Percentiles rank a stretch among this genome's conserved stretches.
Evolutionary conservation across 352 stramenopile genomes (phyloP).

Genomic region (Globisporangium cylindrosporum): DNA sequence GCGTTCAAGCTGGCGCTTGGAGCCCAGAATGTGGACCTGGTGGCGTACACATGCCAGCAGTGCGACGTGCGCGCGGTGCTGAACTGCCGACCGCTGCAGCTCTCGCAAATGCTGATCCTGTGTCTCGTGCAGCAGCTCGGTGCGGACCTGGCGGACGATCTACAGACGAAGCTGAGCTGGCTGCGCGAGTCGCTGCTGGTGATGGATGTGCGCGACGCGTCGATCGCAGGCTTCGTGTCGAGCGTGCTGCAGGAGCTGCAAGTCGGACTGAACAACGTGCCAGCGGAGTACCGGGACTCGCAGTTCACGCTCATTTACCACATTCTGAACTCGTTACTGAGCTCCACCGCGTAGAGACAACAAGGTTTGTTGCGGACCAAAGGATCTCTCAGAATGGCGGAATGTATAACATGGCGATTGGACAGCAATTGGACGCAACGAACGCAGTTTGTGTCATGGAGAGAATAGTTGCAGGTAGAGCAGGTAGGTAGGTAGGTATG

Average conservation of each 20-base stretch:
- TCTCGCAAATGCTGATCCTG: slow-evolving; percentile 85
- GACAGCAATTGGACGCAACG: background rate
- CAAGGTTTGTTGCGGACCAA: background rate
- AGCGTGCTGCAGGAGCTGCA: slow-evolving; percentile 79
- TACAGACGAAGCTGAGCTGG: slow-evolving; percentile 73
- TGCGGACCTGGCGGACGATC: slow-evolving; percentile 59
- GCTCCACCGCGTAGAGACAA: slow-evolving; percentile 27
- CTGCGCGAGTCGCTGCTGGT: slow-evolving; percentile 77
- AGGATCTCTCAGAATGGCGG: too few relatives aligned
- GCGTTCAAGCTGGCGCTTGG: slow-evolving; percentile 80
- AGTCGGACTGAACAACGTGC: slow-evolving; percentile 56
- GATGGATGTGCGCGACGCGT: slow-evolving; percentile 73
- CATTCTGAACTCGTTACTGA: slow-evolving; percentile 85
- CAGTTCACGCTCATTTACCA: slow-evolving; percentile 84
- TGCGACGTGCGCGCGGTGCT: slow-evolving; percentile 64
- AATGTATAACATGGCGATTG: background rate
- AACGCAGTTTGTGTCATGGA: background rate
- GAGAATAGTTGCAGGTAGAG: background rate
- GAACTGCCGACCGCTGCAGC: slow-evolving; percentile 57
- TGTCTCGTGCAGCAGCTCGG: slow-evolving; percentile 84
- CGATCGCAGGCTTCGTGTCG: slow-evolving; percentile 73
- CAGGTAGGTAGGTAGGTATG: background rate
- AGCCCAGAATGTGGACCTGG: slow-evolving; percentile 72
- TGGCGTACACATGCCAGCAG: slow-evolving; percentile 66
- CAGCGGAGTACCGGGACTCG: slow-evolving; percentile 56